A percentile compares a stretch with the other conserved stretches of the same genome.
These are phyloP conservation scores for Dictyostelium intermedium DNA, from an alignment of 78 protist genomes.

Conservation along the genomic window DNA sequence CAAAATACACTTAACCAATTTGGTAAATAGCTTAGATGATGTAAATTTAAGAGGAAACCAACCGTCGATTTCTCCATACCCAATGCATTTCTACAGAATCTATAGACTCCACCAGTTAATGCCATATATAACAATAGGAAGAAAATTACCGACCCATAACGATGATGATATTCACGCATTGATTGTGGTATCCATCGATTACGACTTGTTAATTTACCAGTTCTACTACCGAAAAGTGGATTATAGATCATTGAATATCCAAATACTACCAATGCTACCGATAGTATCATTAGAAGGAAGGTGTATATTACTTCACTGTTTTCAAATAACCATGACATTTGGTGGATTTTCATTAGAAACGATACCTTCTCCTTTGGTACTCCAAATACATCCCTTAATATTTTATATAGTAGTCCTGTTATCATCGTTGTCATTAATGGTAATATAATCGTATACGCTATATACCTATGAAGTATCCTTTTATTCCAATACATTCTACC, in stretches of 20 bases:
- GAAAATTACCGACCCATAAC: conserved; percentile 31
- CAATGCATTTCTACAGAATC: conserved; percentile 40
- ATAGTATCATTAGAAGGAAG: not conserved
- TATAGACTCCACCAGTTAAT: conserved; percentile 28
- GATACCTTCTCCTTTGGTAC: not conserved
- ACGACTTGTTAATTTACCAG: not conserved
- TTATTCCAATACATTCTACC: conserved; percentile 29
- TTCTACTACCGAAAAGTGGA: not conserved
- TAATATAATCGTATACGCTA: conserved; percentile 9
- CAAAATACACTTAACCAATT: conserved; percentile 6
- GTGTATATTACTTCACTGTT: conserved; percentile 49
- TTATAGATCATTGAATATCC: conserved; percentile 52
- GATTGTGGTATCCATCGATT: conserved; percentile 24
- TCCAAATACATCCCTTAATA: conserved; percentile 9
- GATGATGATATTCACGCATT: conserved; percentile 43
- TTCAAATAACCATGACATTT: conserved; percentile 45
- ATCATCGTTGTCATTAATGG: conserved; percentile 29
- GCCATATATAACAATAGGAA: conserved; percentile 16
- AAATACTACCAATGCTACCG: not conserved
- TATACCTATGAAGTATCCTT: conserved; percentile 31
- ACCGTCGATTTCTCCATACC: conserved; percentile 16
- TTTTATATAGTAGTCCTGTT: conserved; percentile 28
- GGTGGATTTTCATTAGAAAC: conserved; percentile 45
- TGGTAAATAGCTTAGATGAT: conserved; percentile 40
- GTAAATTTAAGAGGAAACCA: conserved; percentile 18